Conservation (phyloP, 2,329 filamentous ascomycete species). For the Sporothrix curviconia region DNA sequence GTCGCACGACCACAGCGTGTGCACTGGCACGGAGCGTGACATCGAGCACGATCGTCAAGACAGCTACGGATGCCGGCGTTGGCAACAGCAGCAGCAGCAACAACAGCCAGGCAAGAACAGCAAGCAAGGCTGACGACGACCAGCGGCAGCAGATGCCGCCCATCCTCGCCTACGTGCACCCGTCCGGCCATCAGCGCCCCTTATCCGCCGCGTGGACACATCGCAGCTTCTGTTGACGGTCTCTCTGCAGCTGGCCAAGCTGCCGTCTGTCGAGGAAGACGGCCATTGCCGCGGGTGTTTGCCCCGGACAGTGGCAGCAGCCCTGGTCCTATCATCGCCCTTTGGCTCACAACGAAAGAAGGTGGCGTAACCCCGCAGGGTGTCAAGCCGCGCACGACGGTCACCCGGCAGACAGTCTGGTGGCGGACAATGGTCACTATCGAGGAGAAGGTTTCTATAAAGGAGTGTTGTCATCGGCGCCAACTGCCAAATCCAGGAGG, state of each 20-base stretch:
- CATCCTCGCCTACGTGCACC: constrained; percentile 77
- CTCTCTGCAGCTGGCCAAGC: constrained; percentile 79
- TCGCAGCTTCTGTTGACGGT: constrained; percentile 72
- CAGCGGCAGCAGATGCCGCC: constrained; percentile 49
- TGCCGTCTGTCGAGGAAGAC: constrained; percentile 63
- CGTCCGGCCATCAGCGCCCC: constrained; percentile 47
- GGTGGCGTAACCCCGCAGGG: constrained; percentile 75
- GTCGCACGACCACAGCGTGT: not conserved
- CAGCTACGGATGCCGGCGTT: not conserved
- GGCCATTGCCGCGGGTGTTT: constrained; percentile 50
- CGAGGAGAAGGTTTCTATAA: constrained; percentile 84
- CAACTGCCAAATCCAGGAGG: constrained; percentile 77
- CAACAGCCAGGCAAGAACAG: constrained; percentile 14
- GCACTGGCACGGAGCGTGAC: not conserved
- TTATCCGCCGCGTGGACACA: constrained; percentile 85
- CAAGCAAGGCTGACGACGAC: not conserved
- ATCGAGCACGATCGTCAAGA: not conserved
- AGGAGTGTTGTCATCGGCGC: constrained; percentile 83
- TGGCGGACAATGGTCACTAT: constrained; percentile 86
- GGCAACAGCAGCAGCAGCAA: not conserved
- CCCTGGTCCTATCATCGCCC: constrained; percentile 51
- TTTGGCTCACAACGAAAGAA: constrained; percentile 76
- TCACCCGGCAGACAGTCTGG: constrained; percentile 76
- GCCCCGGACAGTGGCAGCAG: constrained; percentile 74
- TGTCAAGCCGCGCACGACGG: constrained; percentile 72